A percentile compares a stretch with the other conserved stretches of the same genome.
Evolutionary conservation across 2,329 filamentous ascomycete genomes (phyloP).

Genomic region (Ascochyta lentis): DNA sequence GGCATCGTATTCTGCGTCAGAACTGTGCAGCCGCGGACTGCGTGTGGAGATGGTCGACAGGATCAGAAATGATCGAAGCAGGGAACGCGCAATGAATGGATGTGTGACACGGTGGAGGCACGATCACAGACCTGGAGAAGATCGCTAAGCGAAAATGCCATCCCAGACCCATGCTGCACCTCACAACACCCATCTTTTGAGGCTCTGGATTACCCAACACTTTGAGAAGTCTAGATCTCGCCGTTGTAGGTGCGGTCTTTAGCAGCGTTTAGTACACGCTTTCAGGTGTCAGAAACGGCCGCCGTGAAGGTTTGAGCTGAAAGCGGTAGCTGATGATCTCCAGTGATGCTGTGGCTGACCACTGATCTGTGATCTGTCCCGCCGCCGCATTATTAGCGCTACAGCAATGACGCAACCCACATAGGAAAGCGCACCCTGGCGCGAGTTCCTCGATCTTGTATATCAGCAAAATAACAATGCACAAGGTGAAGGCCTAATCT

Average conservation of each 20-base stretch:
- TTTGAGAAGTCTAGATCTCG: neutral
- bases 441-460: constrained; percentile 3
- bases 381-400: constrained; percentile 15
- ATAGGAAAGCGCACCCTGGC: constrained; percentile 12
- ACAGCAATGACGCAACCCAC: constrained; percentile 27
- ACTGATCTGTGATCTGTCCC: constrained; percentile 19
- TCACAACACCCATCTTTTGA: constrained; percentile 2
- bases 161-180: constrained; percentile 14
- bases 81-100: constrained; percentile 10
- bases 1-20: constrained; percentile 8
- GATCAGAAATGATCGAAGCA: constrained; percentile 14
- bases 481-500: neutral
- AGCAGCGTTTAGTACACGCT: constrained; percentile 1
- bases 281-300: constrained; percentile 1
- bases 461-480: constrained; percentile 16
- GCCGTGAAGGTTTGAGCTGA: constrained; percentile 6
- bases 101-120: neutral
- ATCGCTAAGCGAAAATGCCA: constrained; percentile 25
- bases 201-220: neutral
- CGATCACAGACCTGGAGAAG: constrained; percentile 15
- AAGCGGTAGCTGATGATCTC: constrained; percentile 9
- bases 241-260: neutral
- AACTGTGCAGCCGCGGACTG: constrained; percentile 8
- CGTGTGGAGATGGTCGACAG: constrained; percentile 3
- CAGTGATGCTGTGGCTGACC: constrained; percentile 22